Evolutionary conservation across 371 early-diverging fungal species (phyloP).

Genomic region (Saksenaea vasiformis): DNA sequence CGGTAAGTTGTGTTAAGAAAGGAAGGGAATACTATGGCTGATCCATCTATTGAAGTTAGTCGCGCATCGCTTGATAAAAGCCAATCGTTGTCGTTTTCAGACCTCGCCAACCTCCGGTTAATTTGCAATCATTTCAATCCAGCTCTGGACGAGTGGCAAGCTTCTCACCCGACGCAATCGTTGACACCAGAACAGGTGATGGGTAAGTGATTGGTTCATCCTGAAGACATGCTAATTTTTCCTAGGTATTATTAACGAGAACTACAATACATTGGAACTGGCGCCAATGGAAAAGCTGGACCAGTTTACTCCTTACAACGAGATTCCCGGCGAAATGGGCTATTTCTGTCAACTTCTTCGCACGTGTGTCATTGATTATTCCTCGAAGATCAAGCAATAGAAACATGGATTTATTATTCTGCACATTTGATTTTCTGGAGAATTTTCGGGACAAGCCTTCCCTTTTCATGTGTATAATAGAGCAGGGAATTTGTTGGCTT

Average conservation of each 20-base stretch:
- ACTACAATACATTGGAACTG: constrained; percentile 29
- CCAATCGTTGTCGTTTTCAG: constrained; percentile 19
- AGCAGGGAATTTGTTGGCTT: constrained; percentile 19
- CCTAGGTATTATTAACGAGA: constrained; percentile 26
- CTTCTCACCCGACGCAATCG: constrained; percentile 21
- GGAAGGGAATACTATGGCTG: neutral
- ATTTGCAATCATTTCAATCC: constrained; percentile 47
- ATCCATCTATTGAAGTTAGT: constrained; percentile 3
- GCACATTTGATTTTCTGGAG: neutral
- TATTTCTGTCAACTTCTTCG: constrained; percentile 56
- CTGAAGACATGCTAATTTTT: neutral
- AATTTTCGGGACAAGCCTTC: constrained; percentile 3
- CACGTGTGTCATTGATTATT: constrained; percentile 44
- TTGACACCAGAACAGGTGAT: constrained; percentile 45
- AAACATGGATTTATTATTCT: neutral
- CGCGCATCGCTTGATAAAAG: constrained; percentile 27
- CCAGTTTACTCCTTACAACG: constrained; percentile 35
- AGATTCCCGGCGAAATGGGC: constrained; percentile 52
- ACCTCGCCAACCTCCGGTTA: constrained; percentile 34
- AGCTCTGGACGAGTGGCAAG: constrained; percentile 43
- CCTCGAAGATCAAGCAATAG: neutral
- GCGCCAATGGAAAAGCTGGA: constrained; percentile 30
- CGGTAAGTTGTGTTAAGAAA: constrained; percentile 26
- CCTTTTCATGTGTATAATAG: constrained; percentile 29
- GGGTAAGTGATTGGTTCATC: constrained; percentile 16